phyloP scores from a whole-genome alignment of 257 asterid genomes.

The Capsicum rhomboideum region DNA sequence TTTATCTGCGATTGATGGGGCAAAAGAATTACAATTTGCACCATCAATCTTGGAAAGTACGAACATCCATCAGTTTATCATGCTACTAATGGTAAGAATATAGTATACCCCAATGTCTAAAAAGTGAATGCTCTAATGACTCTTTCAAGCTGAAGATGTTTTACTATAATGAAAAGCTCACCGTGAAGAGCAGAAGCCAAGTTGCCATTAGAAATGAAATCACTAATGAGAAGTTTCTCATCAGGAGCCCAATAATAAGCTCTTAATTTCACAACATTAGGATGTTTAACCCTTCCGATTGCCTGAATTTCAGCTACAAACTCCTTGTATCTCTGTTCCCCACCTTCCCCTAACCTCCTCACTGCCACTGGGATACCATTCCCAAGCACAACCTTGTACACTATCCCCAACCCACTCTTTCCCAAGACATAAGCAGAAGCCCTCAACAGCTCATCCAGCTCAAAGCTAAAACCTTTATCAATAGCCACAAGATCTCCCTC shows the following conservation, averaged over 20 bases:
- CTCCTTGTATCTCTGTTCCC: slow-evolving; percentile 89
- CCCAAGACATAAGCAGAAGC: slow-evolving; percentile 98
- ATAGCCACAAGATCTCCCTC: slow-evolving; percentile 92
- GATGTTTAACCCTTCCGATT: slow-evolving; percentile 83
- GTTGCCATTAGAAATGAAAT: slow-evolving; percentile 82
- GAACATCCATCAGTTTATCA: neutral
- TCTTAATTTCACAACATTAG: slow-evolving; percentile 74
- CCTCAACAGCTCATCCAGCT: slow-evolving; percentile 84
- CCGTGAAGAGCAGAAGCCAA: slow-evolving; percentile 88
- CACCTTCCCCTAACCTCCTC: slow-evolving; percentile 91
- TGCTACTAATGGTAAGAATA: neutral
- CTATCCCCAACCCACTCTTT: slow-evolving; percentile 92
- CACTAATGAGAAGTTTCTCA: slow-evolving; percentile 94
- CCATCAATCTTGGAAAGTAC: neutral
- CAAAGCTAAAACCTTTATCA: slow-evolving; percentile 84
- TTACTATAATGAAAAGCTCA: slow-evolving; percentile 15
- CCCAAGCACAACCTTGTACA: slow-evolving; percentile 91
- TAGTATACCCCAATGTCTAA: neutral
- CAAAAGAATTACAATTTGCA: neutral
- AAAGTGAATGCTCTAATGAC: neutral
- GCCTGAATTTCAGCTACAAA: slow-evolving; percentile 86
- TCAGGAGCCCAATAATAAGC: slow-evolving; percentile 97
- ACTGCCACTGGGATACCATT: slow-evolving; percentile 93
- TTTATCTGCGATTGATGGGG: neutral
- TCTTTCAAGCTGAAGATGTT: neutral